Base-by-base conservation (phyloP, 73 alveolate genomes). In the Paraurostyla sp. region DNA sequence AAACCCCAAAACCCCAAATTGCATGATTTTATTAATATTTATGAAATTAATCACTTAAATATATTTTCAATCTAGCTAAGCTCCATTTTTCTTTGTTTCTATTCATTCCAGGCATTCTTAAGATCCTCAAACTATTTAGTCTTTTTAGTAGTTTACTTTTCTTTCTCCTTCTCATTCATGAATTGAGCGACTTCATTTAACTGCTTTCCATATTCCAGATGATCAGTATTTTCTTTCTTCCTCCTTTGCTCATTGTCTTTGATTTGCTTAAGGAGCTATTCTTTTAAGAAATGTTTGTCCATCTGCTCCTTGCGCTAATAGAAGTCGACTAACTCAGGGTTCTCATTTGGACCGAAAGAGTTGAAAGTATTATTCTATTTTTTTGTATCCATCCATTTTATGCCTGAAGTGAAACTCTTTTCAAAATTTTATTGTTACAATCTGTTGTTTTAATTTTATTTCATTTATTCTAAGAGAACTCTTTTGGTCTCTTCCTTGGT, bases 291-390 rank as follows among this genome's bases (percentile, higher is more conserved):
- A 2, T 65, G 60, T 40, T 40, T 65, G 16, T 65, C 82, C 4
- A 65, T 4, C 58, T 40, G 6, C 15, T 32, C 58, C 25, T 65
- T 65, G 25, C 9, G 9, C 2, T 33, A 15, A 16, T 65, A 38
- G 46, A 18, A 65, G 40, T 65, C 42, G 1, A 65, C 38, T 65
- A 56, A 38, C 13, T 65, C 82, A 7, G 82, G 82, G 36, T 65
- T 65, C 58, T 65, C 82, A 65, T 65, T 36, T 7, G 82, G 82
- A 35, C 82, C 82, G 42, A 65, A 65, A 40, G 35, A 38, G 41
- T 65, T 65, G 36, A 65, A 65, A 30, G 82, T 65, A 6, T 65
- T 65, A 1, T 30, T 33, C 36, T 36, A 36, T 1, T 65, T 58
- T 65, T 3, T 56, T 16, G 82, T 38, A 35, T 65, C 82, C 82